A percentile compares a stretch with the other conserved stretches of the same genome.
Conservation (phyloP, 2,329 filamentous ascomycete species). For the Tolypocladium paradoxum region DNA sequence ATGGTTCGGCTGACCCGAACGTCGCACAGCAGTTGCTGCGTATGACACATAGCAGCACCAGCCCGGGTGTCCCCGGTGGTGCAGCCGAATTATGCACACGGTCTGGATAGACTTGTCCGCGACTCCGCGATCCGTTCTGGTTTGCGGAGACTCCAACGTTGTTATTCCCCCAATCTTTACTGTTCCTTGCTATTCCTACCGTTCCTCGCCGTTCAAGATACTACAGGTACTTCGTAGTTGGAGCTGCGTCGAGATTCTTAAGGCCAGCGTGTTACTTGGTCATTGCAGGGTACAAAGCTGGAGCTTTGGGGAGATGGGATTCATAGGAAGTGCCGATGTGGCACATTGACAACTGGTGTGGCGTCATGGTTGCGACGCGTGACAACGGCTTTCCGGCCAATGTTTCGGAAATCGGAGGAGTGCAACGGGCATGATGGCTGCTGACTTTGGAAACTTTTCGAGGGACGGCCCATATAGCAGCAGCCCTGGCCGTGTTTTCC, state of each 20-base stretch:
- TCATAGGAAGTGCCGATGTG: too few species aligned
- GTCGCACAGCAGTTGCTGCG: neutral
- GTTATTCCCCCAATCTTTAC: too few species aligned
- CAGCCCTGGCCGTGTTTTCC: too few species aligned
- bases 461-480: too few species aligned
- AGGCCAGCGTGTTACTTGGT: too few species aligned
- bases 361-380: neutral
- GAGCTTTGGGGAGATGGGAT: too few species aligned
- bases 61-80: neutral
- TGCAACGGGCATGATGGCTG: neutral
- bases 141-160: neutral
- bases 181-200: too few species aligned
- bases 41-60: neutral
- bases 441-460: neutral
- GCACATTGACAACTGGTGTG: neutral
- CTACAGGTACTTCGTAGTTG: too few species aligned
- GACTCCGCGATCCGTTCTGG: neutral
- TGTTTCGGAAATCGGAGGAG: too few species aligned
- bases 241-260: too few species aligned
- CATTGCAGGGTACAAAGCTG: too few species aligned
- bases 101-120: neutral
- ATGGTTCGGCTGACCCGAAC: neutral
- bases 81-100: neutral
- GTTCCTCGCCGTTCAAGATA: too few species aligned
- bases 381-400: neutral